phyloP scores from a whole-genome alignment of 2,329 filamentous ascomycete species.

The Phyllosticta paracitricarpa region DNA sequence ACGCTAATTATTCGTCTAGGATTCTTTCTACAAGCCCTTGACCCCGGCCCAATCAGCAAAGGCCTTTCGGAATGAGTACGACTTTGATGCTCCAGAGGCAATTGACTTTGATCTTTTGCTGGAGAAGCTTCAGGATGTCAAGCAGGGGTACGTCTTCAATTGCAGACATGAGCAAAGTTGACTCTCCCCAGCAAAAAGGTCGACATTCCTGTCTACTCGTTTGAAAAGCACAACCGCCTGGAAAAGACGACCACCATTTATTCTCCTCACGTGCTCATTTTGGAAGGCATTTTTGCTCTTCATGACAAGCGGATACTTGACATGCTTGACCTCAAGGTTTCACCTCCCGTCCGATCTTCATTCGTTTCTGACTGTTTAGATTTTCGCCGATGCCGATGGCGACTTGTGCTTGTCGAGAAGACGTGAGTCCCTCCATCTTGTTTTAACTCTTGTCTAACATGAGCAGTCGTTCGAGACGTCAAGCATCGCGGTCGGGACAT shows the following conservation, averaged over 20 bases:
- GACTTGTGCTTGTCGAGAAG: constrained; percentile 86
- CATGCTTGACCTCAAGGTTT: constrained; percentile 79
- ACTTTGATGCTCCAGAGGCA: constrained; percentile 89
- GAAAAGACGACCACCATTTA: constrained; percentile 80
- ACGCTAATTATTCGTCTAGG: constrained; percentile 41
- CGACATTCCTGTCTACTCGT: constrained; percentile 92
- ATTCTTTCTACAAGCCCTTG: constrained; percentile 94
- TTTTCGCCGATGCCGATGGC: constrained; percentile 92
- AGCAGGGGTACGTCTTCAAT: constrained; percentile 60
- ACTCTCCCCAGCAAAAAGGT: constrained; percentile 57
- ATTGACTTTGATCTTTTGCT: constrained; percentile 91
- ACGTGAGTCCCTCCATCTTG: constrained; percentile 41
- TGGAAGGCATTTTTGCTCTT: constrained; percentile 93
- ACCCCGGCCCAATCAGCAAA: constrained; percentile 65
- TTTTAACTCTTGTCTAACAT: constrained; percentile 6
- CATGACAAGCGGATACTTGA: constrained; percentile 80
- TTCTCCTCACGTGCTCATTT: constrained; percentile 86
- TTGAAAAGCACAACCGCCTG: constrained; percentile 76
- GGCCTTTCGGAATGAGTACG: constrained; percentile 85
- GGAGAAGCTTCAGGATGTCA: constrained; percentile 69
- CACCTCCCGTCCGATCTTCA: not conserved
- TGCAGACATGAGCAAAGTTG: constrained; percentile 9
- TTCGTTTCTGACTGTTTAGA: constrained; percentile 38
- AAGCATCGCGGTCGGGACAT: constrained; percentile 82
- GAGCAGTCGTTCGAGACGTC: constrained; percentile 71